phyloP scores from a whole-genome alignment of 345 rosid genomes.

The Camelina laxa region DNA sequence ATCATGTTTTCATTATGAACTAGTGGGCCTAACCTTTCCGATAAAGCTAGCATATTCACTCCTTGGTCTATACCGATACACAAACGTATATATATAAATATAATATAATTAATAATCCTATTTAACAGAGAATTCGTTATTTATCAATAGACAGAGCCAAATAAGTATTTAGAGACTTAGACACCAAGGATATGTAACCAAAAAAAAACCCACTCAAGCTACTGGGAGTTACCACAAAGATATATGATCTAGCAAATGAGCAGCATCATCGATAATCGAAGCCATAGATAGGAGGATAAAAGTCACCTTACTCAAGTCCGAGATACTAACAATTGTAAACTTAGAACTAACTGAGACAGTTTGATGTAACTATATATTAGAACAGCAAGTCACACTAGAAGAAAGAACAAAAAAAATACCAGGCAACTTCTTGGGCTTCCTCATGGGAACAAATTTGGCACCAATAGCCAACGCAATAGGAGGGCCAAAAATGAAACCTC shows the following conservation, averaged over 20 bases:
- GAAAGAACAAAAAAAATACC: slow-evolving; percentile 49
- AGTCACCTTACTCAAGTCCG: slow-evolving; percentile 3
- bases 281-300: background rate
- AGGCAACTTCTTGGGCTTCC: slow-evolving; percentile 96
- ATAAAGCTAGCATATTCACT: too few relatives aligned
- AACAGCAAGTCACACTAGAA: background rate
- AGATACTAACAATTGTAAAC: background rate
- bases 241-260: slow-evolving; percentile 9
- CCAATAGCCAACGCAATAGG: slow-evolving; percentile 99
- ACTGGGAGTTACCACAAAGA: background rate
- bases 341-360: background rate
- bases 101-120: too few relatives aligned
- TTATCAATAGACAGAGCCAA: too few relatives aligned
- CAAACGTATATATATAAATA: too few relatives aligned
- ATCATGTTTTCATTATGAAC: too few relatives aligned
- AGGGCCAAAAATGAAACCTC: slow-evolving; percentile 99
- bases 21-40: too few relatives aligned
- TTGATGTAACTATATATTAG: background rate
- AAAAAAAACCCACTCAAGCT: slow-evolving; percentile 13
- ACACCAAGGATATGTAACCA: background rate
- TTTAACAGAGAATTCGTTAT: too few relatives aligned
- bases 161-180: too few relatives aligned
- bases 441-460: slow-evolving; percentile 96
- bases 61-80: too few relatives aligned
- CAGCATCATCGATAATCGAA: background rate